Conservation (phyloP, 1,284 basidiomycete genomes). For the Schizophyllum amplum region DNA sequence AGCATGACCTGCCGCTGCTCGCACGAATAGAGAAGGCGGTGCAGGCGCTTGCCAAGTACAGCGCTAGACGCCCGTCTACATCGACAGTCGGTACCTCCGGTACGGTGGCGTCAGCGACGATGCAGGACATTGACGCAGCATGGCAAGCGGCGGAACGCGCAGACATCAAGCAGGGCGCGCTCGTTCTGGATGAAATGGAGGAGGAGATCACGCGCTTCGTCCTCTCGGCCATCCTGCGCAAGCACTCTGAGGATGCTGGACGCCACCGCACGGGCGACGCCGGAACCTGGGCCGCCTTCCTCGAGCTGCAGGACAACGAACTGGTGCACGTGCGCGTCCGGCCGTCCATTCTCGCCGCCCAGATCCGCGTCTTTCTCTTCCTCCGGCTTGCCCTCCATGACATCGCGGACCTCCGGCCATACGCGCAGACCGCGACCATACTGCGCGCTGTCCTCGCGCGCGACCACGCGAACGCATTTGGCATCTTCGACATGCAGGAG, state of each 20-base stretch:
- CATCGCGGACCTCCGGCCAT: slow-evolving; percentile 24
- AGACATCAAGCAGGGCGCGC: slow-evolving; percentile 9
- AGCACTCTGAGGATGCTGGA: slow-evolving; percentile 24
- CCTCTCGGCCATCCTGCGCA: slow-evolving; percentile 35
- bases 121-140: slow-evolving; percentile 24
- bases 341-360: slow-evolving; percentile 35
- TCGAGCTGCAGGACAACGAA: slow-evolving; percentile 45
- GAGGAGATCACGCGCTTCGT: slow-evolving; percentile 44
- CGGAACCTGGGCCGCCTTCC: slow-evolving; percentile 30
- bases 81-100: no score
- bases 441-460: slow-evolving; percentile 46
- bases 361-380: slow-evolving; percentile 40
- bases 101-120: slow-evolving; percentile 16
- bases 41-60: not conserved
- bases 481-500: slow-evolving; percentile 45
- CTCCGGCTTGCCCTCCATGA: slow-evolving; percentile 23
- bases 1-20: not conserved
- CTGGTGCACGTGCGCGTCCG: slow-evolving; percentile 28
- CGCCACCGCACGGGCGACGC: slow-evolving; percentile 9
- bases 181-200: slow-evolving; percentile 38
- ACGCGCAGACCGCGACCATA: slow-evolving; percentile 29
- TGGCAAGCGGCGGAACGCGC: slow-evolving; percentile 24
- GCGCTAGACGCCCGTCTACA: no score
- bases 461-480: slow-evolving; percentile 59
- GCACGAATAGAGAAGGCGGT: not conserved